These are phyloP conservation scores for Murraya koenigii DNA, from an alignment of 345 rosid species.

Conservation along the genomic window DNA sequence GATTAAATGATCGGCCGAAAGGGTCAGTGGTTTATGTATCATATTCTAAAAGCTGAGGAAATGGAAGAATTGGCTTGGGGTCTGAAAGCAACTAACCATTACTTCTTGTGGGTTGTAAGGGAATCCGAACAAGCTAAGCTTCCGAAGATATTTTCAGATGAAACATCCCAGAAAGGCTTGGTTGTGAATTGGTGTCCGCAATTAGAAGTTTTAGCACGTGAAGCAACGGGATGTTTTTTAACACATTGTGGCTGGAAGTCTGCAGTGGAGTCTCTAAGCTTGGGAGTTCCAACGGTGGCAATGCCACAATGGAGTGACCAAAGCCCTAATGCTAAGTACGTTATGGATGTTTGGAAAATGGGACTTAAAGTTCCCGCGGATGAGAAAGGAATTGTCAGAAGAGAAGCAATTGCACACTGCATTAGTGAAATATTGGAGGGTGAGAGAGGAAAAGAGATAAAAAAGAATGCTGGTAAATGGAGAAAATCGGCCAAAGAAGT, in stretches of 20 bases:
- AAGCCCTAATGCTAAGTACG: slow-evolving; percentile 36
- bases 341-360: too few species aligned
- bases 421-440: too few species aligned
- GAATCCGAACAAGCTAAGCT: slow-evolving; percentile 26
- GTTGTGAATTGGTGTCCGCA: slow-evolving; percentile 39
- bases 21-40: slow-evolving; percentile 34
- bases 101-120: slow-evolving; percentile 42
- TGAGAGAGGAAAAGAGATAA: too few species aligned
- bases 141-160: slow-evolving; percentile 14
- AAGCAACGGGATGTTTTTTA: slow-evolving; percentile 36
- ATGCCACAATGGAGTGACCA: slow-evolving; percentile 52
- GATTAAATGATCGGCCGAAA: slow-evolving; percentile 19
- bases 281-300: slow-evolving; percentile 44
- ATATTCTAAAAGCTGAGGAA: slow-evolving; percentile 22
- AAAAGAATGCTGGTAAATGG: too few species aligned
- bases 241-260: slow-evolving; percentile 49
- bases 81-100: background rate
- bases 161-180: background rate
- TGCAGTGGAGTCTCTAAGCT: slow-evolving; percentile 36
- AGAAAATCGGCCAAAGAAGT: too few species aligned
- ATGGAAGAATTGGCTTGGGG: slow-evolving; percentile 30
- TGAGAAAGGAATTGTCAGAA: too few species aligned
- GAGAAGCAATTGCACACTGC: too few species aligned
- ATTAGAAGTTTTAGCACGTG: slow-evolving; percentile 29
- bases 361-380: too few species aligned